Conservation (phyloP, 2,329 filamentous ascomycete species). For the Paraconiothyrium sp. region DNA sequence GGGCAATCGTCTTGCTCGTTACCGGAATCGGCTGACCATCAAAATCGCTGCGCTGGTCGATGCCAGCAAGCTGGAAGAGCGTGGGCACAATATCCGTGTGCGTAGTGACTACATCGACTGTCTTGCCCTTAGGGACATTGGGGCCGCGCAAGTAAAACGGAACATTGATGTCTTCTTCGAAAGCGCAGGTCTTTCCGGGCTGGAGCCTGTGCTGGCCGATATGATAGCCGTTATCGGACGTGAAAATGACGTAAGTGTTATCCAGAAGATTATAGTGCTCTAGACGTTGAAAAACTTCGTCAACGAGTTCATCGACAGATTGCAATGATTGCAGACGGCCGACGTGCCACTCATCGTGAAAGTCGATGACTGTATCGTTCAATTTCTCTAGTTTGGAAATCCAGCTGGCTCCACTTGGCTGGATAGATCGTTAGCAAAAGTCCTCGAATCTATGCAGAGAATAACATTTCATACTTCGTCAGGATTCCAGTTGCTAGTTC, state of each 20-base stretch:
- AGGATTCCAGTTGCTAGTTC: constrained; percentile 73
- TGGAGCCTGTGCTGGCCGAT: constrained; percentile 52
- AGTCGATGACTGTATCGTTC: constrained; percentile 58
- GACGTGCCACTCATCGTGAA: constrained; percentile 62
- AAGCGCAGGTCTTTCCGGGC: constrained; percentile 52
- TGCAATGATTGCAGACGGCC: constrained; percentile 60
- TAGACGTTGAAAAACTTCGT: constrained; percentile 55
- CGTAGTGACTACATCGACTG: constrained; percentile 46
- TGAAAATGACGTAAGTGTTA: constrained; percentile 57
- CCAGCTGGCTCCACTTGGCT: constrained; percentile 42
- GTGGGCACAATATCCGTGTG: constrained; percentile 55
- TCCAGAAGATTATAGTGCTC: constrained; percentile 55
- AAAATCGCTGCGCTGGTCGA: constrained; percentile 37
- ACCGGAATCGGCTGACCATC: constrained; percentile 50
- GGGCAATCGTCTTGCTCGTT: constrained; percentile 19
- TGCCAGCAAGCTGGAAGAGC: constrained; percentile 44
- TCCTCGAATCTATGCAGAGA: no score
- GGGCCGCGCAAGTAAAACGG: constrained; percentile 53
- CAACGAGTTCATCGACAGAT: constrained; percentile 63
- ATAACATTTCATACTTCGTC: constrained; percentile 43
- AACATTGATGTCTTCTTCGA: constrained; percentile 53
- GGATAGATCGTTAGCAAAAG: background rate
- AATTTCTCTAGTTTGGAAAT: constrained; percentile 54
- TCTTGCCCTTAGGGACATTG: constrained; percentile 38
- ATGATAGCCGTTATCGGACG: constrained; percentile 53